Base-by-base conservation (phyloP, 768 basidiomycete species). In the Pholiota conissans region DNA sequence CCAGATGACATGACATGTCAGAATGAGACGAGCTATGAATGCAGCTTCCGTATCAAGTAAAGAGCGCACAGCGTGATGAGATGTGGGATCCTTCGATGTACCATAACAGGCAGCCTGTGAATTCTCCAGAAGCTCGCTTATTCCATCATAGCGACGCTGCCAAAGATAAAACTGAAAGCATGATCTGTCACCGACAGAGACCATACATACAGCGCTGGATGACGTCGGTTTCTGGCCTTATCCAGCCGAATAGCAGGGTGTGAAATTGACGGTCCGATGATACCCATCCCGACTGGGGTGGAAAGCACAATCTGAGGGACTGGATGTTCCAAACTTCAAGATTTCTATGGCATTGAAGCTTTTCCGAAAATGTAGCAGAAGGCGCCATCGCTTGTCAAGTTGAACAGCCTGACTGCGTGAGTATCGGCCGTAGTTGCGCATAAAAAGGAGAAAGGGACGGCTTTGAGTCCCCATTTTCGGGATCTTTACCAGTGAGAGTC, bases 1-100 rank as follows among this genome's bases (percentile, higher is more conserved):
- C 30, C 45, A 42, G 49, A 50, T 64, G 64, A 63, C 61, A 65
- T 65, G 64, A 42, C 61, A 65, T 63, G 64, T 65, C 64, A 65
- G 57, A 60, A 49, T 57, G 57, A 54, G 60, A 45, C 20, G 42
- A 45, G 42, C 22, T 26, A 45, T 13, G 42, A 24, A 9, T 40
- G 11, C 11, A 24, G 47, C 37, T 45, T 59, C 55, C 52, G 45
- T 40, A 42, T 39, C 45, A 35, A 39, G 27, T 16, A 37, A 30
- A 45, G n/a, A 49, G 40, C n/a, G 47, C 40, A 50, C 29, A 55
- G 53, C 49, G 14, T 52, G 27, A 14, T 50, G 22, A n/a, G 16
- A 6, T 50, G 20, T 26, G 49, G 30, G 30, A 50, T 30, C 49
- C 27, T 18, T 32, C 16, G 29, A 50, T 50, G 29, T 20, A 34